Conservation (phyloP, 164 flowering plant genomes). For the Annona squamosa region DNA sequence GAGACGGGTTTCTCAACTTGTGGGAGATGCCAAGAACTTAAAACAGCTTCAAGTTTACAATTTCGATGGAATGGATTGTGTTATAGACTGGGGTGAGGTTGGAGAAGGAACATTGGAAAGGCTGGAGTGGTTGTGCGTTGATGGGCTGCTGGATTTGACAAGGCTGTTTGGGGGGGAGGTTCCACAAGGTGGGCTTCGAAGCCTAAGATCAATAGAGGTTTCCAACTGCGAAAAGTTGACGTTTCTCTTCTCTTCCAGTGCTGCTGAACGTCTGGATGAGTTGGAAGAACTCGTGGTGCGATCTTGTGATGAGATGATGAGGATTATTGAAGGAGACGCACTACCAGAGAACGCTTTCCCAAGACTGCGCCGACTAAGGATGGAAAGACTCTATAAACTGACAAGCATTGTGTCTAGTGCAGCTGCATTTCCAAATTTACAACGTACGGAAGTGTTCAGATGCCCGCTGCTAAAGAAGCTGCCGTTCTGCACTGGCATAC, state of each 20-base stretch:
- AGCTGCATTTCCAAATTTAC: background rate
- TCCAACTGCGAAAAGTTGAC: background rate
- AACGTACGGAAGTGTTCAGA: background rate
- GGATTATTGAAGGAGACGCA: background rate
- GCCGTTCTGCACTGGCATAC: background rate
- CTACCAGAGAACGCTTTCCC: background rate
- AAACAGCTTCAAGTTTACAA: background rate
- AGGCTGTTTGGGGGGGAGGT: background rate
- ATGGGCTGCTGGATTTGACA: background rate
- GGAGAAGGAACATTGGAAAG: background rate
- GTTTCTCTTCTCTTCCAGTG: constrained; percentile 4
- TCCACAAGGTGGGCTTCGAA: background rate
- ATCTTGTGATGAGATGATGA: constrained; percentile 4
- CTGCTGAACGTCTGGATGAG: background rate
- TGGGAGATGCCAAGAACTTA: background rate
- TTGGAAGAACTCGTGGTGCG: background rate
- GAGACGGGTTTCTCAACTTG: background rate
- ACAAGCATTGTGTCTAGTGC: background rate
- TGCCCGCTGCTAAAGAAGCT: background rate
- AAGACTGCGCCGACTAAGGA: background rate
- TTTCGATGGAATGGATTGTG: background rate
- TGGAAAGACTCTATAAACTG: background rate
- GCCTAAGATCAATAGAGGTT: background rate
- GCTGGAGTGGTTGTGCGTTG: background rate
- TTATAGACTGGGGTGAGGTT: background rate